Conservation (phyloP, 1,139 yeast species). For the Schwanniomyces etchellsii region DNA sequence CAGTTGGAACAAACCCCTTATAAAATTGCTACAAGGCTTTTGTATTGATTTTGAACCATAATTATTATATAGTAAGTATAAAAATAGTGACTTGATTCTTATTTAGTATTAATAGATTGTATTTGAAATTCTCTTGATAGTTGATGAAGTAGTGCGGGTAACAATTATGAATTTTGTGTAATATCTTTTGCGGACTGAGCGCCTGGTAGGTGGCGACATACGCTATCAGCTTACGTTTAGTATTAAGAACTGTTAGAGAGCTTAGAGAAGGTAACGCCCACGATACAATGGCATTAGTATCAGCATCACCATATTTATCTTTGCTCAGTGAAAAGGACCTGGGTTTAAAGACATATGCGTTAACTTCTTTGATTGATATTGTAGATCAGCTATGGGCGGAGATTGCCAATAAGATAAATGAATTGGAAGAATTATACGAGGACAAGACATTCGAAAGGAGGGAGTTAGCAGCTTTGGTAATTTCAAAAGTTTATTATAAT, state of each 20-base stretch:
- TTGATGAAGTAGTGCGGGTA: too few species aligned
- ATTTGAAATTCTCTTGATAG: too few species aligned
- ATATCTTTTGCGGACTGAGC: too few species aligned
- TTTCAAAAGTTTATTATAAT: slow-evolving; percentile 92
- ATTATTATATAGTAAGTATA: too few species aligned
- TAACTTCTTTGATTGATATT: slow-evolving; percentile 70
- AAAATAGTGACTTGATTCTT: too few species aligned
- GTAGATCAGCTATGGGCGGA: slow-evolving; percentile 98
- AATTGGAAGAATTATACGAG: slow-evolving; percentile 87
- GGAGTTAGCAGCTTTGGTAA: slow-evolving; percentile 82
- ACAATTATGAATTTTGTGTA: too few species aligned
- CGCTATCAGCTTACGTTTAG: too few species aligned
- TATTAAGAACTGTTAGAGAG: too few species aligned
- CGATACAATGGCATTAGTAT: slow-evolving; percentile 55
- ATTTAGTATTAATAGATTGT: background rate
- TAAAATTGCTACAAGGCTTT: slow-evolving; percentile 85
- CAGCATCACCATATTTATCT: slow-evolving; percentile 90
- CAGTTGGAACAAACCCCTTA: slow-evolving; percentile 87
- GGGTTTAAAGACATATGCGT: slow-evolving; percentile 76
- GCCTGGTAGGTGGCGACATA: too few species aligned
- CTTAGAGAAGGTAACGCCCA: too few species aligned
- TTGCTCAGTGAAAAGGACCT: slow-evolving; percentile 78
- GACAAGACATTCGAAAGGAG: slow-evolving; percentile 73
- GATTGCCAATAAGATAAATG: slow-evolving; percentile 83
- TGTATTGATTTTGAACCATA: slow-evolving; percentile 50